phyloP scores from a whole-genome alignment of 73 alveolate species.

The Symbiodinium pilosum region DNA sequence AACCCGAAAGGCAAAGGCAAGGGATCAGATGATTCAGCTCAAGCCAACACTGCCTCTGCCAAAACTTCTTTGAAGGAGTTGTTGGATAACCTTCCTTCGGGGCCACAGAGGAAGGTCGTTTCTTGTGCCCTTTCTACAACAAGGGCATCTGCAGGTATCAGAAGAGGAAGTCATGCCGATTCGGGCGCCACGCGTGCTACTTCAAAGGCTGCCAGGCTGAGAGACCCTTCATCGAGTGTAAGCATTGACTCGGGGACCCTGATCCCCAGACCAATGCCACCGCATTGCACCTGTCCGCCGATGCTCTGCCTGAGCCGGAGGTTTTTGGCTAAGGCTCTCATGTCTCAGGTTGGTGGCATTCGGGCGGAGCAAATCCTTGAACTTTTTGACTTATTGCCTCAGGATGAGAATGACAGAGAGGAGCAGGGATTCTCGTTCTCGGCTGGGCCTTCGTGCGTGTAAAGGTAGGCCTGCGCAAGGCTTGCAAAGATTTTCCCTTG shows the following conservation, averaged over 20 bases:
- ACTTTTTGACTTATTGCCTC: background rate
- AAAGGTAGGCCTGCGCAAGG: background rate
- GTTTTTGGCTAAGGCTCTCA: background rate
- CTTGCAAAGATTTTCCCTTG: background rate
- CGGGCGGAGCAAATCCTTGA: background rate
- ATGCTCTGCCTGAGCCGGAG: background rate
- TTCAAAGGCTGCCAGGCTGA: conserved; percentile 19
- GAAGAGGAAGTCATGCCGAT: conserved; percentile 1
- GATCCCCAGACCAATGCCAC: background rate
- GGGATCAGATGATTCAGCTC: background rate
- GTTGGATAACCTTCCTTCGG: background rate
- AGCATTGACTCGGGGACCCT: background rate
- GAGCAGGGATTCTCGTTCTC: background rate
- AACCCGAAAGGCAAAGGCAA: background rate
- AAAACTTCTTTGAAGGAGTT: background rate
- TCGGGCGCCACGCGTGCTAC: background rate
- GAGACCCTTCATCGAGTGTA: conserved; percentile 20
- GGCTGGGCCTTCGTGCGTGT: background rate
- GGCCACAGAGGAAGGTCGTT: background rate
- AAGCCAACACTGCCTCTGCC: background rate
- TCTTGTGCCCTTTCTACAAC: background rate
- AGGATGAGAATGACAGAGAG: background rate
- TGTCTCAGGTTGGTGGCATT: no score
- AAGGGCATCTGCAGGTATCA: background rate
- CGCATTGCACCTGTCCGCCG: no score